phyloP scores from a whole-genome alignment of 2,329 filamentous ascomycete species.

The Berkeleyomyces rouxiae region DNA sequence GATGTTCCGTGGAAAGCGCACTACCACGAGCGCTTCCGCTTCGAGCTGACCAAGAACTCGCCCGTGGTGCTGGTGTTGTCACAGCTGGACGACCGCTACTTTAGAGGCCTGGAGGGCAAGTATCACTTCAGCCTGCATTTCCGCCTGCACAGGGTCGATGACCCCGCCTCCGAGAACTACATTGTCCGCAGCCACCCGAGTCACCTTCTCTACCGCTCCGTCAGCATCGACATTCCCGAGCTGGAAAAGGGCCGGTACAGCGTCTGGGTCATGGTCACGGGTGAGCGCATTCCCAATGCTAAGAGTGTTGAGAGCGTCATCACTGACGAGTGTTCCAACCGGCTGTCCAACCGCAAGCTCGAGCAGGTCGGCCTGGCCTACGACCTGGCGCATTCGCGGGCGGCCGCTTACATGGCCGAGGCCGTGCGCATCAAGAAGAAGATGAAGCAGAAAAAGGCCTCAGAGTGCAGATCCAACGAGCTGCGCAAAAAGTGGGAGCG shows the following conservation, averaged over 20 bases:
- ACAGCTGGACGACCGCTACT: constrained; percentile 46
- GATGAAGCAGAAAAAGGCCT: constrained; percentile 32
- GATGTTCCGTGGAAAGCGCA: constrained; percentile 45
- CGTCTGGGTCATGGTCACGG: constrained; percentile 39
- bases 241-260: constrained; percentile 40
- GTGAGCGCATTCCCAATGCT: constrained; percentile 26
- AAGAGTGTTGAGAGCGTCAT: constrained; percentile 40
- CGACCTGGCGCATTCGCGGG: constrained; percentile 43
- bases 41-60: constrained; percentile 37
- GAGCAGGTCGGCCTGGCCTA: constrained; percentile 41
- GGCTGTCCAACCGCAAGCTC: constrained; percentile 37
- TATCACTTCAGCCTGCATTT: constrained; percentile 36
- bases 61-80: constrained; percentile 43
- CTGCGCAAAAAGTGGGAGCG: constrained; percentile 33
- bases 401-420: constrained; percentile 33
- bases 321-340: constrained; percentile 30
- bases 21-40: constrained; percentile 45
- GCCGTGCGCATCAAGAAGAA: constrained; percentile 33
- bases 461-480: constrained; percentile 28
- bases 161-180: constrained; percentile 38
- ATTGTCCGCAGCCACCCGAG: constrained; percentile 42
- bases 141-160: constrained; percentile 29
- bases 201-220: constrained; percentile 40
- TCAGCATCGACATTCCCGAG: constrained; percentile 39
- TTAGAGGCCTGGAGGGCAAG: constrained; percentile 42